Conservation (phyloP, 2,329 filamentous ascomycete species). For the Capronia americana region DNA sequence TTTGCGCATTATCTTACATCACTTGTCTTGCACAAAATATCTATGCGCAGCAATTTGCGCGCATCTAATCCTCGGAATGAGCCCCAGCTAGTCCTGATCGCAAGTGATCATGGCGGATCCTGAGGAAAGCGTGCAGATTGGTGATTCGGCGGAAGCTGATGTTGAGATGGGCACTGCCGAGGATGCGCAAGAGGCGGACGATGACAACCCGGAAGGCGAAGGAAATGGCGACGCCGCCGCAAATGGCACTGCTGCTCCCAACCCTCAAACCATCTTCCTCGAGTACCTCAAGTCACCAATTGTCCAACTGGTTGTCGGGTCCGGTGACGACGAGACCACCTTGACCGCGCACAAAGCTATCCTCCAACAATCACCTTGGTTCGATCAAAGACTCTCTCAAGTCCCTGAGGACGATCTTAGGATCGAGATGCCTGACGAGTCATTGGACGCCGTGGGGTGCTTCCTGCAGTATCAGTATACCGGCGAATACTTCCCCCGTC, state of each 20-base stretch:
- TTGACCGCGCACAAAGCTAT: constrained; percentile 82
- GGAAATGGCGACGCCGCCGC: constrained; percentile 36
- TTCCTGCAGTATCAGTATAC: constrained; percentile 87
- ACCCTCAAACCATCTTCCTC: constrained; percentile 39
- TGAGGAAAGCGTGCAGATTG: constrained; percentile 38
- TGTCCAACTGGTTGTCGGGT: constrained; percentile 70
- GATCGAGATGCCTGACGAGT: constrained; percentile 71
- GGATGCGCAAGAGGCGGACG: constrained; percentile 35
- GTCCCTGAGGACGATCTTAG: constrained; percentile 22
- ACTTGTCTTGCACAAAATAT: no score
- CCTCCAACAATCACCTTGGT: constrained; percentile 75
- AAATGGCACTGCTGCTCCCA: constrained; percentile 37
- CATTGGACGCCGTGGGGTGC: constrained; percentile 75
- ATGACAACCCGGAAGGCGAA: constrained; percentile 34
- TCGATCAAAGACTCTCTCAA: constrained; percentile 48
- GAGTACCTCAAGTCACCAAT: constrained; percentile 72
- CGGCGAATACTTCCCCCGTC: constrained; percentile 79
- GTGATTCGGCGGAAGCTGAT: constrained; percentile 34
- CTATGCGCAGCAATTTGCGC: not conserved
- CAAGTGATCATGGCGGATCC: constrained; percentile 37
- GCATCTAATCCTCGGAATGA: not conserved
- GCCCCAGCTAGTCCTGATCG: not conserved
- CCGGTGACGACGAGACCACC: constrained; percentile 64
- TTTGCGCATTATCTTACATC: not conserved
- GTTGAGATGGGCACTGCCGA: constrained; percentile 42